Conservation (phyloP, 805 yeast genomes). For the Limtongia smithiae region DNA sequence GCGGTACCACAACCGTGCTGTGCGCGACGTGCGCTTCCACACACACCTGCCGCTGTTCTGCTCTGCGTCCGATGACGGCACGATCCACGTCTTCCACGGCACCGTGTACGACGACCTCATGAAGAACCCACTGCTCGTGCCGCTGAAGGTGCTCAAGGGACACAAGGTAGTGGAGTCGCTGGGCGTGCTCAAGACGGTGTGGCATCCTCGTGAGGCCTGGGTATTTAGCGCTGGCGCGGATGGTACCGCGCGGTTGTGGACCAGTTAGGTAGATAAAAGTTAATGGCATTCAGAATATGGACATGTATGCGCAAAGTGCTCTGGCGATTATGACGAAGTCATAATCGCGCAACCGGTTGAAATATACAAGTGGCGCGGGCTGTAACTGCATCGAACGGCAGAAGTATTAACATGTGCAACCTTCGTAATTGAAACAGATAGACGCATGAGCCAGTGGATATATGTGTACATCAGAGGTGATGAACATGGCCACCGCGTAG, state of each 20-base stretch:
- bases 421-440: too few species aligned
- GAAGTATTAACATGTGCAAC: too few species aligned
- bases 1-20: conserved; percentile 93
- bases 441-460: too few species aligned
- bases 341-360: neutral
- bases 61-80: conserved; percentile 92
- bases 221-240: conserved; percentile 96
- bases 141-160: conserved; percentile 88
- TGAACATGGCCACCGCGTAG: too few species aligned
- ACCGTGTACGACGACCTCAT: conserved; percentile 92
- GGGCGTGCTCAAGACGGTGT: conserved; percentile 80
- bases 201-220: conserved; percentile 99
- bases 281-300: too few species aligned
- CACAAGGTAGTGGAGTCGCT: conserved; percentile 74
- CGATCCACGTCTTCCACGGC: conserved; percentile 90
- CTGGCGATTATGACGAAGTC: neutral
- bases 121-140: conserved; percentile 94
- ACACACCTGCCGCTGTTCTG: conserved; percentile 86
- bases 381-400: too few species aligned
- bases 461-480: too few species aligned
- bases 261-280: too few species aligned
- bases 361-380: too few species aligned
- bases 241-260: conserved; percentile 93
- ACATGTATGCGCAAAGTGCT: too few species aligned
- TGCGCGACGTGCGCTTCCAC: conserved; percentile 83